Conservation (phyloP, 257 asterid genomes). For the Solanum chilense region DNA sequence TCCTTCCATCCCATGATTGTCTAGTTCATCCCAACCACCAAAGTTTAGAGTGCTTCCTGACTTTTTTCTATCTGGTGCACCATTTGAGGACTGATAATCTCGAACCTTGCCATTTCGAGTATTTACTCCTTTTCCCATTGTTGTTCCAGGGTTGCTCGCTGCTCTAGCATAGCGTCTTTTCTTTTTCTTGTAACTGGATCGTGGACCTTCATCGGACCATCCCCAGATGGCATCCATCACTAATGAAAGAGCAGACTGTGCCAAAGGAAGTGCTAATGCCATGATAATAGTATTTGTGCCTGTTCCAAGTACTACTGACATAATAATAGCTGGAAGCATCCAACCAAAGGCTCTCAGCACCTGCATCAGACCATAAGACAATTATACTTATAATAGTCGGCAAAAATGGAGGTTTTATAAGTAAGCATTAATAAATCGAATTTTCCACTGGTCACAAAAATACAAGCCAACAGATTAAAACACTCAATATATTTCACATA, state of each 20-base stretch:
- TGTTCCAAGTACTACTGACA: slow-evolving; percentile 49
- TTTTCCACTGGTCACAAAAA: not conserved
- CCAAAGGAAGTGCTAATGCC: slow-evolving; percentile 78
- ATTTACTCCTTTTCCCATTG: slow-evolving; percentile 20
- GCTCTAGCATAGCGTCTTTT: slow-evolving; percentile 25
- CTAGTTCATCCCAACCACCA: slow-evolving; percentile 97
- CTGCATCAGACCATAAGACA: slow-evolving; percentile 23
- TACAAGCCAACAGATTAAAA: not conserved
- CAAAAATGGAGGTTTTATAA: not conserved
- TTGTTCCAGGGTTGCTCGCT: slow-evolving; percentile 8
- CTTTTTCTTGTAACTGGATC: slow-evolving; percentile 30
- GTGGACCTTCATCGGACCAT: slow-evolving; percentile 18
- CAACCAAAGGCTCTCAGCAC: slow-evolving; percentile 65
- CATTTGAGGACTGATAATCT: slow-evolving; percentile 32
- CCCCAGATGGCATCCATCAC: slow-evolving; percentile 42
- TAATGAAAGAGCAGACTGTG: slow-evolving; percentile 60
- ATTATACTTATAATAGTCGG: not conserved
- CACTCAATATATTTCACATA: not conserved
- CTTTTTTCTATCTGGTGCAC: slow-evolving; percentile 14
- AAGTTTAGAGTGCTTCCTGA: slow-evolving; percentile 15
- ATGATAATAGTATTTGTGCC: slow-evolving; percentile 44
- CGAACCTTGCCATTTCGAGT: slow-evolving; percentile 14
- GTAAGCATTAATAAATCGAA: not conserved
- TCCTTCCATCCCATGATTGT: slow-evolving; percentile 19
- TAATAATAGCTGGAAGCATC: slow-evolving; percentile 69